phyloP scores from a whole-genome alignment of 192 early-diverging fungal genomes.

The Backusella australiensis region DNA sequence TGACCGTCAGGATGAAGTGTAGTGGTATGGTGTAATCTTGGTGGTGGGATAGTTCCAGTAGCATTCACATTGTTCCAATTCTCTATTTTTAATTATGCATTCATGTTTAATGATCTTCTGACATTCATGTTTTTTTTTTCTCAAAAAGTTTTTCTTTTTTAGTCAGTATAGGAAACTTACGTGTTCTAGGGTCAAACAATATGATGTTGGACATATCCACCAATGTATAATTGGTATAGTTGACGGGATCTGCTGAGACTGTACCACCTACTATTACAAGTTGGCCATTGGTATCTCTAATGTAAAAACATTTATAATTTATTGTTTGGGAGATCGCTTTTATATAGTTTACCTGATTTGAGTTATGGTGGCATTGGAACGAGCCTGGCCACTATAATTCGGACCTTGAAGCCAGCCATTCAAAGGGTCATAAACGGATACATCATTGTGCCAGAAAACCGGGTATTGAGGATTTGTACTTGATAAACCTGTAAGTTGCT shows the following conservation, averaged over 20 bases:
- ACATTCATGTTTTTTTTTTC: not conserved
- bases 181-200: constrained; percentile 2
- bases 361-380: constrained; percentile 16
- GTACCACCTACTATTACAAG: constrained; percentile 12
- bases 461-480: not conserved
- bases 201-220: constrained; percentile 16
- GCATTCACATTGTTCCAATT: constrained; percentile 6
- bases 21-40: constrained; percentile 12
- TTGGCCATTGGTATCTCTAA: constrained; percentile 1
- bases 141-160: not conserved
- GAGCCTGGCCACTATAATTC: not conserved
- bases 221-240: constrained; percentile 6
- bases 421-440: not conserved
- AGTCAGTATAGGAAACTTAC: not conserved
- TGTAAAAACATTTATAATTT: not conserved
- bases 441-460: not conserved
- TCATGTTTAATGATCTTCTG: not conserved
- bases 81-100: not conserved
- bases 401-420: constrained; percentile 3
- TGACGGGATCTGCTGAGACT: not conserved
- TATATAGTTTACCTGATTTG: not conserved
- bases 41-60: not conserved
- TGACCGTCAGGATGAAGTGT: constrained; percentile 11
- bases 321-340: not conserved
- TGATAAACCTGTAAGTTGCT: constrained; percentile 2